phyloP scores from a whole-genome alignment of 2,329 filamentous ascomycete species.

The Microsporum ferrugineum region DNA sequence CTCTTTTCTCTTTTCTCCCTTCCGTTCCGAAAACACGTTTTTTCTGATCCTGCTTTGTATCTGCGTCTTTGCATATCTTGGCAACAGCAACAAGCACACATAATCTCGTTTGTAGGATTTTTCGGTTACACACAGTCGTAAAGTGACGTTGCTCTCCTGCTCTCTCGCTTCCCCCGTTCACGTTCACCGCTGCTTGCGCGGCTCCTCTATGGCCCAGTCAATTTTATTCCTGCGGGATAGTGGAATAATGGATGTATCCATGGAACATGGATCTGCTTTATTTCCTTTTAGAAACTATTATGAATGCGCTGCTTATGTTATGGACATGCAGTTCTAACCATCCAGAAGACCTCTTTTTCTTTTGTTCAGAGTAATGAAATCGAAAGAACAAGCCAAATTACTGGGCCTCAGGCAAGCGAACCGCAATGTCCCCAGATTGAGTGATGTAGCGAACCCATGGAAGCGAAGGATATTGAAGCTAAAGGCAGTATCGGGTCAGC shows the following conservation, averaged over 20 bases:
- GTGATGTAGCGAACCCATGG: conserved; percentile 99
- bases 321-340: neutral
- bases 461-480: conserved; percentile 95
- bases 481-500: conserved; percentile 3
- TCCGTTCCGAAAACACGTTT: neutral
- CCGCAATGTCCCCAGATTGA: conserved; percentile 91
- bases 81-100: neutral
- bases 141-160: neutral
- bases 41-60: neutral
- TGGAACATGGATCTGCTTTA: neutral
- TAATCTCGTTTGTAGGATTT: neutral
- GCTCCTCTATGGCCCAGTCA: neutral
- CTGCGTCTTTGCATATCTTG: neutral
- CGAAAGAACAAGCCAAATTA: conserved; percentile 31
- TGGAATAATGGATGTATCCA: neutral
- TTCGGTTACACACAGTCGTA: conserved; percentile 1
- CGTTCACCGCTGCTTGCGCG: neutral
- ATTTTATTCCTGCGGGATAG: neutral
- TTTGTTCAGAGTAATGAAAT: neutral
- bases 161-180: neutral
- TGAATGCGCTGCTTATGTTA: neutral
- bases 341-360: neutral
- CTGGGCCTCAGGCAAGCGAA: conserved; percentile 82
- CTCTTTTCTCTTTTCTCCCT: neutral
- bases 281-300: neutral